Percentiles rank a stretch among this genome's conserved stretches.
These are phyloP conservation scores for Thielaviopsis populi DNA, from an alignment of 2,329 filamentous ascomycete genomes.

Conservation along the genomic window DNA sequence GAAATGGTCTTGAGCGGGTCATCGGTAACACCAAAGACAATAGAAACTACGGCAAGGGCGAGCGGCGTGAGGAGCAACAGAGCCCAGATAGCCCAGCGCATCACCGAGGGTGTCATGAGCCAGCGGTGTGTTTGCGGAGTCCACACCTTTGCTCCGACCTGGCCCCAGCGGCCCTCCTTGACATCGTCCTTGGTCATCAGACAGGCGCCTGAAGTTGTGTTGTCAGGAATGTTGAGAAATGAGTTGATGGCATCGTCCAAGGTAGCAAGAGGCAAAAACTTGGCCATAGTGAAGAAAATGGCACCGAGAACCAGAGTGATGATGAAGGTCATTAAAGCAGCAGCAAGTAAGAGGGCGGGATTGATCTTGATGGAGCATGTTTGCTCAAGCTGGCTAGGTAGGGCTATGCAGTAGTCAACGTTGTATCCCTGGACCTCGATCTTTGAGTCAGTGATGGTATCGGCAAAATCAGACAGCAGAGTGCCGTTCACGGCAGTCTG, in stretches of 20 bases:
- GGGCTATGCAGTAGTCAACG: conserved; percentile 24
- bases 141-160: conserved; percentile 31
- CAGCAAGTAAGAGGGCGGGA: conserved; percentile 29
- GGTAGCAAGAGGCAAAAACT: conserved; percentile 32
- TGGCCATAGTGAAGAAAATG: conserved; percentile 27
- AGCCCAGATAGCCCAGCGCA: conserved; percentile 30
- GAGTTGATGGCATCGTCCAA: conserved; percentile 37
- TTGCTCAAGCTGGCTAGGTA: conserved; percentile 17
- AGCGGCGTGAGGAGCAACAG: conserved; percentile 27
- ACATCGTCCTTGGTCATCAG: conserved; percentile 35
- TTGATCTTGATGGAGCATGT: conserved; percentile 31
- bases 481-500: conserved; percentile 23
- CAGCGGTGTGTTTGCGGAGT: conserved; percentile 29
- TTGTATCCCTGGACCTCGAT: conserved; percentile 1
- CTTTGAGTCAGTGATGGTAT: conserved; percentile 2
- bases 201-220: conserved; percentile 29
- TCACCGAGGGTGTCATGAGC: conserved; percentile 29
- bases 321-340: conserved; percentile 29
- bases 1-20: conserved; percentile 24
- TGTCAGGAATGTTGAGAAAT: conserved; percentile 33
- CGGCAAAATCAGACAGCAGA: conserved; percentile 17
- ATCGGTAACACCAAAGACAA: conserved; percentile 26
- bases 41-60: conserved; percentile 27
- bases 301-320: conserved; percentile 23
- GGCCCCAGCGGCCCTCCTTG: conserved; percentile 29